Evolutionary conservation across 768 basidiomycete genomes (phyloP).

Genomic region (Suillus brevipes): DNA sequence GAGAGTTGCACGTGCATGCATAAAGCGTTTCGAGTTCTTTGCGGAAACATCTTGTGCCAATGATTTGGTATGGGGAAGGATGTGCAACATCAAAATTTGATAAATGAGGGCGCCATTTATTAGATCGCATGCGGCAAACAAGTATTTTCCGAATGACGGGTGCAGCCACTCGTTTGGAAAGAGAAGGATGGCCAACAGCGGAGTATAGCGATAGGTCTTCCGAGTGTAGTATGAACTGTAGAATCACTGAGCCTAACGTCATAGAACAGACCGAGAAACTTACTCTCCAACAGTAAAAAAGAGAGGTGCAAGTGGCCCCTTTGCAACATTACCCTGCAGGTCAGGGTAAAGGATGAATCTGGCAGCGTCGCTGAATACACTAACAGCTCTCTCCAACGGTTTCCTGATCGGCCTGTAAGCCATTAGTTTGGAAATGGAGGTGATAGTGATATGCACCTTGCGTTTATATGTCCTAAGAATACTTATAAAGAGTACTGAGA

Average conservation of each 20-base stretch:
- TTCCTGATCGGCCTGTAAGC: slow-evolving; percentile 23
- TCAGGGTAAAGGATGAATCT: slow-evolving; percentile 58
- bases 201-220: slow-evolving; percentile 96
- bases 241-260: slow-evolving; percentile 10
- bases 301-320: slow-evolving; percentile 53
- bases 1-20: slow-evolving; percentile 45
- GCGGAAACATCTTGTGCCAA: slow-evolving; percentile 4
- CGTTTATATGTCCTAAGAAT: background rate
- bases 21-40: slow-evolving; percentile 9
- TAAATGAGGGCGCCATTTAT: slow-evolving; percentile 75
- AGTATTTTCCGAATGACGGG: slow-evolving; percentile 85
- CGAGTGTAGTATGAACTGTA: slow-evolving; percentile 85
- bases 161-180: slow-evolving; percentile 81
- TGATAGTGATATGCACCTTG: background rate
- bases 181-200: slow-evolving; percentile 80
- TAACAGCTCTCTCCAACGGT: slow-evolving; percentile 27
- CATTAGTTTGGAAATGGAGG: background rate
- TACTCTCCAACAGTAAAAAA: slow-evolving; percentile 69
- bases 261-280: slow-evolving; percentile 35
- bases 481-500: background rate
- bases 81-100: slow-evolving; percentile 50
- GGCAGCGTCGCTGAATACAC: slow-evolving; percentile 89
- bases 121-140: slow-evolving; percentile 85
- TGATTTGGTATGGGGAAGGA: slow-evolving; percentile 32
- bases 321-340: slow-evolving; percentile 49